These are phyloP conservation scores for Multifurca ochricompacta DNA, from an alignment of 768 basidiomycete species.

Conservation along the genomic window DNA sequence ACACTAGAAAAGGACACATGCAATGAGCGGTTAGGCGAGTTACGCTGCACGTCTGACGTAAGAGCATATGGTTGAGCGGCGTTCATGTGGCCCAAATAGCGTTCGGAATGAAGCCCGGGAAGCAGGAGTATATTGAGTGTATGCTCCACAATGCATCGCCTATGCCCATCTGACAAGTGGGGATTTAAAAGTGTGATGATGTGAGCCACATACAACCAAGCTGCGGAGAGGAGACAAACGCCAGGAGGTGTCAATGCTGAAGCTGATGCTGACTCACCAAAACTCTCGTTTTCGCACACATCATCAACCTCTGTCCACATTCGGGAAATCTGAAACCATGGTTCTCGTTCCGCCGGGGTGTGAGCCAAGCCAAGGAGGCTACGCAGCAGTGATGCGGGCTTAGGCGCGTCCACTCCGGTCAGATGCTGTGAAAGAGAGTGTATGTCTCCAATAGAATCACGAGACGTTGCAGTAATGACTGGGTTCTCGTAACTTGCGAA, in stretches of 20 bases:
- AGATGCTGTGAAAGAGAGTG: constrained; percentile 53
- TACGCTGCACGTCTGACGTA: constrained; percentile 19
- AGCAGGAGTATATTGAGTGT: constrained; percentile 70
- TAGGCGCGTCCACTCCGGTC: constrained; percentile 58
- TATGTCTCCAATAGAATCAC: constrained; percentile 64
- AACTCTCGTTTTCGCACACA: constrained; percentile 70
- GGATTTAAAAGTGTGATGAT: neutral
- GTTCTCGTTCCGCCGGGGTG: constrained; percentile 28
- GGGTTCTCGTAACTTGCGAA: constrained; percentile 67
- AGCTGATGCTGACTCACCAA: constrained; percentile 41
- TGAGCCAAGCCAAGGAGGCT: constrained; percentile 43
- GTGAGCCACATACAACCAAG: neutral
- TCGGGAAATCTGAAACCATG: constrained; percentile 56
- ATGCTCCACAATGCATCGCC: constrained; percentile 69
- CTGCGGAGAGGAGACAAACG: neutral
- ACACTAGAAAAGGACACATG: constrained; percentile 22
- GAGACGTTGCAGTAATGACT: constrained; percentile 64
- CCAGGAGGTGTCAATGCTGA: constrained; percentile 8
- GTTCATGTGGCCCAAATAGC: constrained; percentile 22
- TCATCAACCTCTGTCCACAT: constrained; percentile 73
- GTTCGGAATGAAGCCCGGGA: constrained; percentile 52
- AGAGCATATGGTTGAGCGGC: constrained; percentile 23
- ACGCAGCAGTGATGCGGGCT: constrained; percentile 52
- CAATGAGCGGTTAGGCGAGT: constrained; percentile 18
- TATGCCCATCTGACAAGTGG: constrained; percentile 51